These are phyloP conservation scores for Cystobasidium slooffiae DNA, from an alignment of 1,284 basidiomycete genomes.

Conservation along the genomic window DNA sequence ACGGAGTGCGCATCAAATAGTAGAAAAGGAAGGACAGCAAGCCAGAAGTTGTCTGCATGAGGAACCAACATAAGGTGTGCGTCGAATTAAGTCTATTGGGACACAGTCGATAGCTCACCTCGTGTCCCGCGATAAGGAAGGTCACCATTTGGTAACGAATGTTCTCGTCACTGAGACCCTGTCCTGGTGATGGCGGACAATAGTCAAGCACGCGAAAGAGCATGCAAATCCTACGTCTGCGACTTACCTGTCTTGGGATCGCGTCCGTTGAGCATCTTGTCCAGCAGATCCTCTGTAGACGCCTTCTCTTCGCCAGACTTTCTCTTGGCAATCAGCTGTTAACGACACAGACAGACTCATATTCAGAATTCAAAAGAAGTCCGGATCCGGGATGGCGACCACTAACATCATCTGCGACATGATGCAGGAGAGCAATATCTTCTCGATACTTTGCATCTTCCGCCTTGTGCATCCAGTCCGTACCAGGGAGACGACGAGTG, in stretches of 20 bases:
- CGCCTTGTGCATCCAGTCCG: not conserved
- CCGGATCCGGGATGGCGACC: not conserved
- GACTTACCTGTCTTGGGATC: not conserved
- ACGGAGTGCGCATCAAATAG: slow-evolving; percentile 4
- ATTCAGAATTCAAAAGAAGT: not conserved
- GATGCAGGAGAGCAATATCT: not conserved
- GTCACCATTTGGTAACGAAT: slow-evolving; percentile 6
- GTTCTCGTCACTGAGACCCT: not conserved
- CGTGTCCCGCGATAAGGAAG: slow-evolving; percentile 1
- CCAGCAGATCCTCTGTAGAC: not conserved
- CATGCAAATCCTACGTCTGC: not conserved
- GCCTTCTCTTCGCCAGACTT: not conserved
- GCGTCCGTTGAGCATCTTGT: not conserved
- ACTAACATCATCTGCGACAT: not conserved
- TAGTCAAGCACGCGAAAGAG: not conserved
- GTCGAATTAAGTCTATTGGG: not conserved
- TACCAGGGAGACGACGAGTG: not conserved
- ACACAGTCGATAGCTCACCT: not conserved
- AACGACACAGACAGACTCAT: not conserved
- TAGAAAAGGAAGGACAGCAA: slow-evolving; percentile 14
- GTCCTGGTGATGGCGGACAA: not conserved
- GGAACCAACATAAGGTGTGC: not conserved
- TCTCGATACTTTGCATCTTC: not conserved
- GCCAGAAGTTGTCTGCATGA: slow-evolving; percentile 1
- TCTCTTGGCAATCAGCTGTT: not conserved